These are phyloP conservation scores for Cordyceps cateniannulata DNA, from an alignment of 2,329 filamentous ascomycete species.

Conservation along the genomic window DNA sequence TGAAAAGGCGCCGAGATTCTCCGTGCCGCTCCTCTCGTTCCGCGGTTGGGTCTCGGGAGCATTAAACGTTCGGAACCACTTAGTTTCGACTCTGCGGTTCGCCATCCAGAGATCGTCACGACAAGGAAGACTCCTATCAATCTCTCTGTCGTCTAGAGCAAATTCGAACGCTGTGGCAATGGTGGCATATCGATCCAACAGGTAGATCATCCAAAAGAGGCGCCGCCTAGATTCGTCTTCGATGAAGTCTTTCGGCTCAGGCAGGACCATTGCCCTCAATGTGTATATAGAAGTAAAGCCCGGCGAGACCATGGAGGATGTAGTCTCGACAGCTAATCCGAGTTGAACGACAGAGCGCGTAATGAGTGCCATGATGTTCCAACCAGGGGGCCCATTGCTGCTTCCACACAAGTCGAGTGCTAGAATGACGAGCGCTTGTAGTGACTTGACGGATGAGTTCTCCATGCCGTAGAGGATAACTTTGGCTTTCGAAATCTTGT, in stretches of 20 bases:
- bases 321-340: constrained; percentile 76
- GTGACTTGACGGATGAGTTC: constrained; percentile 79
- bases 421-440: constrained; percentile 82
- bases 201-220: constrained; percentile 91
- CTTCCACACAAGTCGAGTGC: constrained; percentile 78
- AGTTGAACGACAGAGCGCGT: constrained; percentile 84
- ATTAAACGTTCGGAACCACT: constrained; percentile 63
- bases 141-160: constrained; percentile 80
- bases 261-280: constrained; percentile 74
- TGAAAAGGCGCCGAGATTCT: constrained; percentile 80
- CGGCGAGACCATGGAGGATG: constrained; percentile 71
- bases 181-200: constrained; percentile 84
- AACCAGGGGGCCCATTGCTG: constrained; percentile 84
- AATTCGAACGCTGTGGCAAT: constrained; percentile 91
- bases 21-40: constrained; percentile 60
- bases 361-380: constrained; percentile 86
- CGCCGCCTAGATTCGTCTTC: constrained; percentile 82
- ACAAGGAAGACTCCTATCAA: constrained; percentile 80
- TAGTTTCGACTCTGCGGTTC: constrained; percentile 77
- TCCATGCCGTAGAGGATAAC: constrained; percentile 84
- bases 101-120: constrained; percentile 80
- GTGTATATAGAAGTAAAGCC: constrained; percentile 84
- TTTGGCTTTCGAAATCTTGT: constrained; percentile 75
- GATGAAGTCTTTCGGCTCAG: constrained; percentile 77
- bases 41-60: constrained; percentile 42